Conservation (phyloP, 495 filamentous ascomycete species). For the Corynascus novoguineensis region DNA sequence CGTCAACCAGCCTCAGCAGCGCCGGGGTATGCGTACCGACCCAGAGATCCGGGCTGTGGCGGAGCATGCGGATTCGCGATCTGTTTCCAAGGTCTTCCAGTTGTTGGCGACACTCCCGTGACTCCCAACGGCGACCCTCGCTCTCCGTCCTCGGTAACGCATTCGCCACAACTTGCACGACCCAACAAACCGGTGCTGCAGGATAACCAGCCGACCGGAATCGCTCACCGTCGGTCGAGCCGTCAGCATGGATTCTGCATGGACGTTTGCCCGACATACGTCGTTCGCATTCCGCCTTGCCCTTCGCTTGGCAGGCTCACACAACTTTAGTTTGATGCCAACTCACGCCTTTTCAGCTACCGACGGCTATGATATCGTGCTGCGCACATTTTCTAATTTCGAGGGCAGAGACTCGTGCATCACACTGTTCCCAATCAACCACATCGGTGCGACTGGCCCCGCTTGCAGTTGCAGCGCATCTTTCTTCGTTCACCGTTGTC, state of each 20-base stretch:
- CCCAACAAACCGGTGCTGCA: slow-evolving; percentile 7
- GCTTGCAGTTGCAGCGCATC: background rate
- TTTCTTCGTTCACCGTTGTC: background rate
- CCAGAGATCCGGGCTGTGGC: slow-evolving; percentile 25
- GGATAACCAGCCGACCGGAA: slow-evolving; percentile 4
- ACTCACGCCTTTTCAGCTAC: slow-evolving; percentile 6
- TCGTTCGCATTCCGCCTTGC: slow-evolving; percentile 9
- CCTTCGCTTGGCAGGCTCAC: slow-evolving; percentile 3
- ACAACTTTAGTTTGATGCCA: background rate
- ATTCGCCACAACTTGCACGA: slow-evolving; percentile 4
- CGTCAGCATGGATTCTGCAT: background rate
- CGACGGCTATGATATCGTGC: background rate
- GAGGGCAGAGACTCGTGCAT: background rate
- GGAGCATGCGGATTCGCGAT: slow-evolving; percentile 19
- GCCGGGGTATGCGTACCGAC: slow-evolving; percentile 13
- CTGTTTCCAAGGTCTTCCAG: background rate
- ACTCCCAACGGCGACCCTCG: background rate
- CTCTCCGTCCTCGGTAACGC: slow-evolving; percentile 6
- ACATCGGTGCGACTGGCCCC: background rate
- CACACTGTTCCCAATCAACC: background rate
- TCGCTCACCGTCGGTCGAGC: slow-evolving; percentile 7
- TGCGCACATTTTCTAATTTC: background rate
- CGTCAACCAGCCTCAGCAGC: slow-evolving; percentile 29
- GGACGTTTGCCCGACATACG: background rate
- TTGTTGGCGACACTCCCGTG: slow-evolving; percentile 3